These are phyloP conservation scores for Ampelocalamus luodianensis DNA, from an alignment of 176 grass and related monocot species.

Conservation along the genomic window DNA sequence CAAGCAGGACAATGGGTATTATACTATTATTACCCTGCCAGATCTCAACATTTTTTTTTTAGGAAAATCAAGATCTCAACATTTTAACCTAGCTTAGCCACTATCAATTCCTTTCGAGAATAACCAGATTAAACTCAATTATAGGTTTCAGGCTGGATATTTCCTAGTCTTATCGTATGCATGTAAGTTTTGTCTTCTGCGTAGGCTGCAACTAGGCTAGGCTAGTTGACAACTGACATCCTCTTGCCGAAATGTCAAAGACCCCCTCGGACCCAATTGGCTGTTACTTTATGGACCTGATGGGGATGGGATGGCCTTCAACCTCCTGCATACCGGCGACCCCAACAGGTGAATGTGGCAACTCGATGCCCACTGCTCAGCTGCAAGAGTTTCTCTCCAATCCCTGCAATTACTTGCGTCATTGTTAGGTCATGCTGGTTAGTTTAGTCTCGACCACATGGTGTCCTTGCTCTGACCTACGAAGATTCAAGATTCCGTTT, in stretches of 20 bases:
- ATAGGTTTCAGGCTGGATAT: background rate
- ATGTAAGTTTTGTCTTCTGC: background rate
- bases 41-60: too few species aligned
- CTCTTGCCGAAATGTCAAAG: slow-evolving; percentile 42
- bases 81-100: too few species aligned
- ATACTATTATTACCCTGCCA: too few species aligned
- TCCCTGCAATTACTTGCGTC: slow-evolving; percentile 28
- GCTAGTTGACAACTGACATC: slow-evolving; percentile 22
- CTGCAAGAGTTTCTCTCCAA: slow-evolving; percentile 1
- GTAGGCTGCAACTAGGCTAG: background rate
- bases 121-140: background rate
- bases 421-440: slow-evolving; percentile 8
- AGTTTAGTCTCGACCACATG: background rate
- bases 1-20: too few species aligned
- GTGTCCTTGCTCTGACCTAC: slow-evolving; percentile 33
- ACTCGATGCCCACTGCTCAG: slow-evolving; percentile 16
- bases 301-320: slow-evolving; percentile 34
- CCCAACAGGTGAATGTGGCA: slow-evolving; percentile 45
- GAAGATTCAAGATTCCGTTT: slow-evolving; percentile 51
- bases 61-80: too few species aligned
- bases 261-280: slow-evolving; percentile 25
- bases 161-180: background rate
- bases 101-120: background rate
- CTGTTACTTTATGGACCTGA: slow-evolving; percentile 28
- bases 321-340: slow-evolving; percentile 35